A percentile compares a stretch with the other conserved stretches of the same genome.
phyloP scores from a whole-genome alignment of 1,284 basidiomycete species.

The Fomitopsis palustris region DNA sequence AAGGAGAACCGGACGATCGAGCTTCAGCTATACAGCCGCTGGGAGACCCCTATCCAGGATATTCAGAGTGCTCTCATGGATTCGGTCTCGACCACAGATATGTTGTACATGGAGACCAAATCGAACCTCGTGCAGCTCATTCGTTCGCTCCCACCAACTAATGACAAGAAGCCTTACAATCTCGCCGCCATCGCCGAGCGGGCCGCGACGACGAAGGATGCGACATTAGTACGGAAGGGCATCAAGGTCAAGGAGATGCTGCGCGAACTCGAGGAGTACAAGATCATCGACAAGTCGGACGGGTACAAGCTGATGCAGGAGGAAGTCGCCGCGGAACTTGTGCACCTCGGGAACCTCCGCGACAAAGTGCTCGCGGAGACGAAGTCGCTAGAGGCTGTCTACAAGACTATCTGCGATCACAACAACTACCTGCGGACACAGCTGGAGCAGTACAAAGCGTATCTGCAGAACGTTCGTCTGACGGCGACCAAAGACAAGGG shows the following conservation, averaged over 20 bases:
- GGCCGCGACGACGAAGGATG: slow-evolving; percentile 96
- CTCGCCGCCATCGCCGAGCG: slow-evolving; percentile 89
- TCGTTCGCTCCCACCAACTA: slow-evolving; percentile 85
- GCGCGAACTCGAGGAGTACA: slow-evolving; percentile 89
- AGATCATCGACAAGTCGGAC: slow-evolving; percentile 81
- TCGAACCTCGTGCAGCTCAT: slow-evolving; percentile 98
- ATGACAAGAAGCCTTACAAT: slow-evolving; percentile 86
- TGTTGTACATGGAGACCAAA: slow-evolving; percentile 99
- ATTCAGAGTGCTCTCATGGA: slow-evolving; percentile 96
- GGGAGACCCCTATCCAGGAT: slow-evolving; percentile 99
- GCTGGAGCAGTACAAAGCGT: slow-evolving; percentile 99
- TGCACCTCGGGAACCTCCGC: slow-evolving; percentile 92
- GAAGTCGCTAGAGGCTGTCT: slow-evolving; percentile 90
- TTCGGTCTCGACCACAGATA: slow-evolving; percentile 95
- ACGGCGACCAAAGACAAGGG: slow-evolving; percentile 87
- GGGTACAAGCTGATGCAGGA: slow-evolving; percentile 95
- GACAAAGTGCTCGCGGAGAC: slow-evolving; percentile 96
- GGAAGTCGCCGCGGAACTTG: slow-evolving; percentile 93
- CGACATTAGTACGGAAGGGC: slow-evolving; percentile 89
- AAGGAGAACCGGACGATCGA: slow-evolving; percentile 97
- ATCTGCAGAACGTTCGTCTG: slow-evolving; percentile 94
- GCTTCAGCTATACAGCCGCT: slow-evolving; percentile 90
- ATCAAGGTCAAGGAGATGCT: slow-evolving; percentile 99
- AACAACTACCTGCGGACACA: slow-evolving; percentile 96
- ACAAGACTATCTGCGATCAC: slow-evolving; percentile 99